A percentile compares a stretch with the other conserved stretches of the same genome.
Conservation (phyloP, 2,329 filamentous ascomycete species). For the Sphaerulina vaccinii region DNA sequence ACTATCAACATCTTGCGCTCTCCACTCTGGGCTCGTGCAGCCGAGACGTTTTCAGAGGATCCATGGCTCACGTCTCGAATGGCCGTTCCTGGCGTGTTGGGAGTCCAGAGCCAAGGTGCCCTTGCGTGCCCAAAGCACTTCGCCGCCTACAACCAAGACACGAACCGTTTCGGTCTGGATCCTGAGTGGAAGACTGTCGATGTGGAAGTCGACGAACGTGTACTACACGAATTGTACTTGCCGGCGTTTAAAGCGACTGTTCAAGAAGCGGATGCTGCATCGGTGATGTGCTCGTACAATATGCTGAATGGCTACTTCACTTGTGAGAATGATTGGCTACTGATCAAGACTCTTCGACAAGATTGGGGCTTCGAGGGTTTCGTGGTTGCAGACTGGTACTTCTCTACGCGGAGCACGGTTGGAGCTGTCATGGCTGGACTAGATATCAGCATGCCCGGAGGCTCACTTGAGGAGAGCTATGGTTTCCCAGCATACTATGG, state of each 20-base stretch:
- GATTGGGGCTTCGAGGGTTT: slow-evolving; percentile 77
- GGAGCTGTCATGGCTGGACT: slow-evolving; percentile 8
- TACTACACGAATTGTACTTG: slow-evolving; percentile 69
- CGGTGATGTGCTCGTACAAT: slow-evolving; percentile 76
- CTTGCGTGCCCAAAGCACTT: slow-evolving; percentile 10
- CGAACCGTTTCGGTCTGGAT: slow-evolving; percentile 11
- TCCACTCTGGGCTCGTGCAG: slow-evolving; percentile 8
- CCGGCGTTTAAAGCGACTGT: slow-evolving; percentile 69
- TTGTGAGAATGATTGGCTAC: slow-evolving; percentile 71
- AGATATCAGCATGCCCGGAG: slow-evolving; percentile 14
- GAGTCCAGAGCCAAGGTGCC: slow-evolving; percentile 10
- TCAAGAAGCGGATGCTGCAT: slow-evolving; percentile 62
- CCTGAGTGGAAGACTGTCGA: slow-evolving; percentile 12
- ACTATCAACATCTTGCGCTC: slow-evolving; percentile 13
- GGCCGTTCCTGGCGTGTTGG: neutral
- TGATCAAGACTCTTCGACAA: slow-evolving; percentile 78
- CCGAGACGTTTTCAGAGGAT: slow-evolving; percentile 11
- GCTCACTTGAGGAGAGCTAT: slow-evolving; percentile 6
- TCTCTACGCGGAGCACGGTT: slow-evolving; percentile 12
- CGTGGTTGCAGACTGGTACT: slow-evolving; percentile 14
- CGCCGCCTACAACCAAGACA: slow-evolving; percentile 15
- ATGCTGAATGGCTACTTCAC: slow-evolving; percentile 42
- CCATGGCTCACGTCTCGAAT: slow-evolving; percentile 8
- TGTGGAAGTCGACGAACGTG: slow-evolving; percentile 4
- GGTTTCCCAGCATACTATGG: slow-evolving; percentile 14